Conservation (phyloP, 768 basidiomycete species). For the Rhizopogon roseolus region DNA sequence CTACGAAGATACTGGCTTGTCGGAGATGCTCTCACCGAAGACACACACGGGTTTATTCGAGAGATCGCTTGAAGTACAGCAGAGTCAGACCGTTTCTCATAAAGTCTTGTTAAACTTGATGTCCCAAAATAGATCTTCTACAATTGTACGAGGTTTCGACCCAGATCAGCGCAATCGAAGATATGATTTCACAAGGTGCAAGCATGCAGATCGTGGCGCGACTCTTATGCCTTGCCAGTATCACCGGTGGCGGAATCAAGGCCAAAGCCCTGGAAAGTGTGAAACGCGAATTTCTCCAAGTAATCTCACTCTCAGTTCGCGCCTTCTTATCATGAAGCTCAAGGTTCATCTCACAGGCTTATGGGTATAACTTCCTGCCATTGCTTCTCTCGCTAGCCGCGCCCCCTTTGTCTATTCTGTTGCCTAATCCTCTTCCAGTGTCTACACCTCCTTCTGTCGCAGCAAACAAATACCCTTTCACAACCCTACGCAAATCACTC, state of each 20-base stretch:
- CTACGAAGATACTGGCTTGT: constrained; percentile 79
- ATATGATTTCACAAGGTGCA: constrained; percentile 82
- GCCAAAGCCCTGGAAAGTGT: constrained; percentile 79
- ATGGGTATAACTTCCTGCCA: constrained; percentile 71
- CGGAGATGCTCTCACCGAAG: constrained; percentile 83
- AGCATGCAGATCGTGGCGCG: constrained; percentile 77
- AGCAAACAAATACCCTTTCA: constrained; percentile 65
- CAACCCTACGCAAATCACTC: constrained; percentile 71
- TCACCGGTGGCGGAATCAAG: constrained; percentile 85
- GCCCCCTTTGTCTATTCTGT: constrained; percentile 62
- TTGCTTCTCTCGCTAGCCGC: constrained; percentile 60
- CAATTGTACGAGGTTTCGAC: constrained; percentile 82
- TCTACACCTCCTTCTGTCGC: constrained; percentile 36
- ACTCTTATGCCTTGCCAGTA: constrained; percentile 79
- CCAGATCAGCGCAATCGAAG: constrained; percentile 86
- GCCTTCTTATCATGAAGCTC: not conserved
- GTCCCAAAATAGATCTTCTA: constrained; percentile 64
- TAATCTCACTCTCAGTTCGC: constrained; percentile 11
- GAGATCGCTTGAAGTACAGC: constrained; percentile 90
- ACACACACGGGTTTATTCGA: constrained; percentile 89
- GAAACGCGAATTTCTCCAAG: constrained; percentile 90
- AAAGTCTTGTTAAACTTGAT: constrained; percentile 6
- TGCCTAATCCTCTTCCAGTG: constrained; percentile 64
- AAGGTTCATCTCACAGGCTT: constrained; percentile 43
- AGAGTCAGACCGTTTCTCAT: constrained; percentile 52